Evolutionary conservation across 2,329 filamentous ascomycete genomes (phyloP).

Genomic region (Westerdykella sp.): DNA sequence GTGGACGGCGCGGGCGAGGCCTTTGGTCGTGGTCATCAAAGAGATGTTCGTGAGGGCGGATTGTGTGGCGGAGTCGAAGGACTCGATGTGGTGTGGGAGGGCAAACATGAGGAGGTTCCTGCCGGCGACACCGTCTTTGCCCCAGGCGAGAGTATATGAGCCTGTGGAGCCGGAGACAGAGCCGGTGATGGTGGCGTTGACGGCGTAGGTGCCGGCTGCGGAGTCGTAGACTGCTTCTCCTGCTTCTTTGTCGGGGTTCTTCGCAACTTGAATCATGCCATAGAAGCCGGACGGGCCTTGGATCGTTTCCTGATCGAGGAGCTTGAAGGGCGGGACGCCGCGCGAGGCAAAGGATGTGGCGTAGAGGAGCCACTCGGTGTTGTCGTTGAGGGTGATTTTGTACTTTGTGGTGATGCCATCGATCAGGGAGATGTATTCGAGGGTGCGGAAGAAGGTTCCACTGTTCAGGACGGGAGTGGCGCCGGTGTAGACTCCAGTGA

Average conservation of each 20-base stretch:
- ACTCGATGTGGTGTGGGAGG: conserved; percentile 76
- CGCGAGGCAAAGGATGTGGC: conserved; percentile 52
- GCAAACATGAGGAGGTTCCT: conserved; percentile 76
- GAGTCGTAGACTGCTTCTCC: conserved; percentile 63
- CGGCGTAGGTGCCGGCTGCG: conserved; percentile 70
- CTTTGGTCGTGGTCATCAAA: conserved; percentile 81
- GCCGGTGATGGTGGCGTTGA: conserved; percentile 50
- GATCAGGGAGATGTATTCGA: conserved; percentile 39
- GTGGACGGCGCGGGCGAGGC: conserved; percentile 63
- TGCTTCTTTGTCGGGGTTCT: conserved; percentile 54
- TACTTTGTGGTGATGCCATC: conserved; percentile 65
- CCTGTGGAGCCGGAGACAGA: conserved; percentile 45
- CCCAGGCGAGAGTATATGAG: conserved; percentile 67
- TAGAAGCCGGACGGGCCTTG: conserved; percentile 62
- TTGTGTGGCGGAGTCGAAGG: conserved; percentile 58
- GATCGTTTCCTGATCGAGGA: conserved; percentile 60
- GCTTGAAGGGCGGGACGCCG: conserved; percentile 60
- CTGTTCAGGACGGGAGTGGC: conserved; percentile 67
- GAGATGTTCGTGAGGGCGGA: conserved; percentile 48
- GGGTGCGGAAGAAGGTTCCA: conserved; percentile 66
- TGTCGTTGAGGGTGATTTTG: conserved; percentile 65
- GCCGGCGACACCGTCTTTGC: conserved; percentile 56
- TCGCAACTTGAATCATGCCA: conserved; percentile 77
- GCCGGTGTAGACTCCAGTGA: conserved; percentile 70
- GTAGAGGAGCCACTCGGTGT: conserved; percentile 70